A percentile compares a stretch with the other conserved stretches of the same genome.
phyloP scores from a whole-genome alignment of 495 filamentous ascomycete genomes.

The Filosporella fistucella region DNA sequence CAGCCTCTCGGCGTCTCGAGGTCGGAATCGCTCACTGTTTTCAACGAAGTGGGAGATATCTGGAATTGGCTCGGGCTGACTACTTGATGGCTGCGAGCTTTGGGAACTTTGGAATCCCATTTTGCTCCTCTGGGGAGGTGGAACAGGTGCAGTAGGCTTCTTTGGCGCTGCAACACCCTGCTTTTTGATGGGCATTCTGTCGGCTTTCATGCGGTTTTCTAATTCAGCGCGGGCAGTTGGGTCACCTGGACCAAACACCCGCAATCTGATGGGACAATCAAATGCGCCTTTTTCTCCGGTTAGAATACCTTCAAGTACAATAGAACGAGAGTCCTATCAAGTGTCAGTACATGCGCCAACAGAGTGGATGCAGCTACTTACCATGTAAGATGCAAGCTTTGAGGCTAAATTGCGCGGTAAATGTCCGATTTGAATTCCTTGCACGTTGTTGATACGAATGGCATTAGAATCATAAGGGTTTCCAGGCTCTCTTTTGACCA shows the following conservation, averaged over 20 bases:
- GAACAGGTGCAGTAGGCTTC: constrained; percentile 1
- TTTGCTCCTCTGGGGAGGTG: constrained; percentile 10
- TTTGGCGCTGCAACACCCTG: constrained; percentile 36
- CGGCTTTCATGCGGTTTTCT: constrained; percentile 55
- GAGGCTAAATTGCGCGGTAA: constrained; percentile 59
- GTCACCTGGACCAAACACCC: constrained; percentile 62
- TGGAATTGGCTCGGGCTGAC: constrained; percentile 30
- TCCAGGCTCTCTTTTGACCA: constrained; percentile 60
- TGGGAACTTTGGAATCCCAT: constrained; percentile 29
- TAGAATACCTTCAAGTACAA: constrained; percentile 63
- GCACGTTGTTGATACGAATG: constrained; percentile 76
- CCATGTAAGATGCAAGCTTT: constrained; percentile 73
- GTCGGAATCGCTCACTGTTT: constrained; percentile 65
- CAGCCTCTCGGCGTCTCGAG: constrained; percentile 60
- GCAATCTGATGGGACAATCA: constrained; percentile 67
- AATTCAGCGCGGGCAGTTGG: constrained; percentile 42
- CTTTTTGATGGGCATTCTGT: constrained; percentile 45
- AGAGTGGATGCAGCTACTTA: constrained; percentile 19
- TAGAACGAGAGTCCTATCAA: constrained; percentile 29
- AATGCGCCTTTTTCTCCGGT: constrained; percentile 56
- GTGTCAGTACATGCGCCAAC: background rate
- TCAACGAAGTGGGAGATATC: constrained; percentile 59
- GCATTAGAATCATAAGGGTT: constrained; percentile 78
- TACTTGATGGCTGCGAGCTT: constrained; percentile 34
- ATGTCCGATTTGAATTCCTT: constrained; percentile 75